Base-by-base conservation (phyloP, 192 early-diverging fungal species). In the Backusella mclennaniae region DNA sequence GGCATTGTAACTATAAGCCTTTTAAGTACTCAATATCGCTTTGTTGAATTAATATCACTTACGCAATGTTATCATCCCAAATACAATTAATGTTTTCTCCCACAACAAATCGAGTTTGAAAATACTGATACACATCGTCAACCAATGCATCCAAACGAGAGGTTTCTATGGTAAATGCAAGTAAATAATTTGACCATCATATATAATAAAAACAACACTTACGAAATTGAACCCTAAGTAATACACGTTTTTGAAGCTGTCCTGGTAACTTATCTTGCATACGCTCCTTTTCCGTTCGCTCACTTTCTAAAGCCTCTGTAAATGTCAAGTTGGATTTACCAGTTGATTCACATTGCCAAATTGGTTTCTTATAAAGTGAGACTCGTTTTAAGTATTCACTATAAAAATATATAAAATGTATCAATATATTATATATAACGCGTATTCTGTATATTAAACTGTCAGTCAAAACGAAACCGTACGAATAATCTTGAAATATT, bases 321-420 rank as follows among this genome's bases (percentile, higher is more conserved):
- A 92, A 98, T 0, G 93, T 96, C 67, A 98, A 81, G 49, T 89
- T 83, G 26, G 83, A 79, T 75, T 90, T 92, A 1, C 95, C 93
- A 1, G 94, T 93, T 6, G 85, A 84, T 56, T 88, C 86, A 83
- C 96, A 97, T 73, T 93, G 86, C 91, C 95, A 98, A 29, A 89
- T 79, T 44, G 85, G 87, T 70, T 91, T 89, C 29, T 87, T 85
- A 76, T 96, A 96, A 15, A 95, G 84, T 31, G 52, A 38, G 9
- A 71, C 8, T 66, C 80, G 63, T 23, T 78, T 66, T 53, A 82
- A 49, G 71, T 82, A 82, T 9, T 56, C 31, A 63, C 80, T 82
- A 75, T 44, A 44, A 72, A 59, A 53, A 29, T 46, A 59, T n/a
- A 36, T 67, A 41, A 71, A 33, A 38, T 67, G 35, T 66, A 66